Base-by-base conservation (phyloP, 2,329 filamentous ascomycete species). In the Colletotrichum cordylinicola region DNA sequence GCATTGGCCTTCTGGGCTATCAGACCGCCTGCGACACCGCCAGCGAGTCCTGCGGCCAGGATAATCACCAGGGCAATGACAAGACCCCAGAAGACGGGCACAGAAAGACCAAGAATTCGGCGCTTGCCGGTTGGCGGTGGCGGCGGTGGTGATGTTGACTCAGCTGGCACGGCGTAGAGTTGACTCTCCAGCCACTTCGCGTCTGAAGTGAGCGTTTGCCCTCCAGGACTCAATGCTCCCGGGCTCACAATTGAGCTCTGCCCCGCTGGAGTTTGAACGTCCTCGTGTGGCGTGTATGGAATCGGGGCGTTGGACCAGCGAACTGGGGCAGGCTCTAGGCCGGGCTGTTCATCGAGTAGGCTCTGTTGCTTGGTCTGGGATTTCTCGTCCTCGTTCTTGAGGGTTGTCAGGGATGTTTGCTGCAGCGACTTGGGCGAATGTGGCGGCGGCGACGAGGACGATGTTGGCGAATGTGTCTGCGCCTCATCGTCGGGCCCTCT, bases 11-110 rank as follows among this genome's bases (percentile, higher is more conserved):
- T 73, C n/a, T 62, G 74, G 33, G 76, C 74, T 27, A 77, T 72
- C 31, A 80, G 60, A 2, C 79, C 74, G 10, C 74, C 79, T 9
- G 78, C 79, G 6, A 80, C 71, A 8, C 79, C 78, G 13, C 78
- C 78, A 1, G 77, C 79, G 2, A 80, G 75, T 6, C 67, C 76
- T 10, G 58, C 79, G 1, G 74, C 77, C 24, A 79, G 31, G 16
- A 80, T 29, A 6, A 79, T 35, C n/a, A 78, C 70, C 35, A 79
- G 21, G 5, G 43, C 43, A 15, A 77, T 60, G 16, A 79, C 24
- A 8, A 79, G 29, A 6, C 52, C 58, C 79, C 79, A 80, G 48
- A 79, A 80, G 6, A 72, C 24, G 9, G 72, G 70, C 27, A 79
- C 77, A 6, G 76, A 67, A 24, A 80, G 65, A 7, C 79, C 78